These are phyloP conservation scores for Russula griseocarnosa DNA, from an alignment of 768 basidiomycete genomes.

Conservation along the genomic window DNA sequence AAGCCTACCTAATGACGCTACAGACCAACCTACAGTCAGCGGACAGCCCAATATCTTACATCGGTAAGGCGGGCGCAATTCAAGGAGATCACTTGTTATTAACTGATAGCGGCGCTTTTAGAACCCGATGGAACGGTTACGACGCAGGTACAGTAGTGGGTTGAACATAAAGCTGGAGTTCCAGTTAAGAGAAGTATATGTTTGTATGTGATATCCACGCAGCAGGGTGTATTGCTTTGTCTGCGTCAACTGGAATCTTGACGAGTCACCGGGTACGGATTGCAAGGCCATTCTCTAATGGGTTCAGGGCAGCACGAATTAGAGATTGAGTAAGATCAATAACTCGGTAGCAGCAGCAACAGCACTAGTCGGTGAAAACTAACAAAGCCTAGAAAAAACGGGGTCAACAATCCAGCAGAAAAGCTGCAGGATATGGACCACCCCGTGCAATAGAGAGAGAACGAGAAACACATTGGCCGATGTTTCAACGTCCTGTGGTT, in stretches of 20 bases:
- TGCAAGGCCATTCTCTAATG: not conserved
- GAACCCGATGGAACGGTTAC: constrained; percentile 45
- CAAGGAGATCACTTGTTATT: not conserved
- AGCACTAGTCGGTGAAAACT: not conserved
- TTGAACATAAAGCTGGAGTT: not conserved
- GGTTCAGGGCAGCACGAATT: not conserved
- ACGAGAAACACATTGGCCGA: too few relatives aligned
- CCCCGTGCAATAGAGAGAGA: too few relatives aligned
- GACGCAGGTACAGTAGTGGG: constrained; percentile 36
- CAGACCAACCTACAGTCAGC: constrained; percentile 32
- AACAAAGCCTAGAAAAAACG: not conserved
- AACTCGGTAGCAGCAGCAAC: not conserved
- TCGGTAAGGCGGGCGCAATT: constrained; percentile 37
- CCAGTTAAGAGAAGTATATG: not conserved
- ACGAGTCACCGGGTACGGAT: not conserved
- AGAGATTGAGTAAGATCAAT: not conserved
- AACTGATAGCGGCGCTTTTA: constrained; percentile 25
- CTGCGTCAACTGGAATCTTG: not conserved
- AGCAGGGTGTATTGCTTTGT: not conserved
- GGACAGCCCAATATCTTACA: constrained; percentile 42
- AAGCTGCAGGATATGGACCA: not conserved
- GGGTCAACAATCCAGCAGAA: not conserved
- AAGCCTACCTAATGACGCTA: constrained; percentile 35
- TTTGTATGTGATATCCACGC: not conserved
- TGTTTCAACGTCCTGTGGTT: too few relatives aligned